These are phyloP conservation scores for Hypoxylon rubiginosum DNA, from an alignment of 2,329 filamentous ascomycete species.

Conservation along the genomic window DNA sequence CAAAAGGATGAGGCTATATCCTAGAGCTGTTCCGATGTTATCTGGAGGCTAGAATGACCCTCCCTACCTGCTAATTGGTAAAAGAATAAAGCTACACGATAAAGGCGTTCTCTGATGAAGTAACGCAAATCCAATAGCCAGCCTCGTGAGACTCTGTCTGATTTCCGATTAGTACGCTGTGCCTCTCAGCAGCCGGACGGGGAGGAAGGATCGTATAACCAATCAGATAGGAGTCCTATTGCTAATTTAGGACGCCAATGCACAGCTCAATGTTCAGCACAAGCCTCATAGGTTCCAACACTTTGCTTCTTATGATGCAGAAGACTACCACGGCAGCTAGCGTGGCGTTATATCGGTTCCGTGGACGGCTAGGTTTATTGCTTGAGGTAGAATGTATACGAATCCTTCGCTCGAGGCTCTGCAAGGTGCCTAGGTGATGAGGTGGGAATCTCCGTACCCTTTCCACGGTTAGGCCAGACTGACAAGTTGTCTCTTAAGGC, in stretches of 20 bases:
- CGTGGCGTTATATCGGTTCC: slow-evolving; percentile 24
- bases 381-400: slow-evolving; percentile 13
- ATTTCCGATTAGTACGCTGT: slow-evolving; percentile 21
- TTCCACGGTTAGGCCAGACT: slow-evolving; percentile 14
- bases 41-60: background rate
- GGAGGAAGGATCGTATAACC: slow-evolving; percentile 22
- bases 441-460: slow-evolving; percentile 27
- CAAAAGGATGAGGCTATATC: background rate
- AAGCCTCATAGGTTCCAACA: slow-evolving; percentile 21
- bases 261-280: slow-evolving; percentile 4
- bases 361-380: slow-evolving; percentile 1
- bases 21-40: background rate
- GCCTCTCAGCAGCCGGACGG: slow-evolving; percentile 16
- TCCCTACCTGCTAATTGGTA: background rate
- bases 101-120: slow-evolving; percentile 8
- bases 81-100: background rate
- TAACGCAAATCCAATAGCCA: slow-evolving; percentile 6
- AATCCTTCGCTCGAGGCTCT: slow-evolving; percentile 24
- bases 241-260: slow-evolving; percentile 31
- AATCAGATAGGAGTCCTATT: slow-evolving; percentile 27
- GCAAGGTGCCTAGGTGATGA: background rate
- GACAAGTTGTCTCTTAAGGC: slow-evolving; percentile 26
- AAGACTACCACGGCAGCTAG: slow-evolving; percentile 28
- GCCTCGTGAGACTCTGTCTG: slow-evolving; percentile 10
- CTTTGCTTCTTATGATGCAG: slow-evolving; percentile 28